A percentile compares a stretch with the other conserved stretches of the same genome.
These are phyloP conservation scores for Acacia acuminata DNA, from an alignment of 306 rosid genomes.

Conservation along the genomic window DNA sequence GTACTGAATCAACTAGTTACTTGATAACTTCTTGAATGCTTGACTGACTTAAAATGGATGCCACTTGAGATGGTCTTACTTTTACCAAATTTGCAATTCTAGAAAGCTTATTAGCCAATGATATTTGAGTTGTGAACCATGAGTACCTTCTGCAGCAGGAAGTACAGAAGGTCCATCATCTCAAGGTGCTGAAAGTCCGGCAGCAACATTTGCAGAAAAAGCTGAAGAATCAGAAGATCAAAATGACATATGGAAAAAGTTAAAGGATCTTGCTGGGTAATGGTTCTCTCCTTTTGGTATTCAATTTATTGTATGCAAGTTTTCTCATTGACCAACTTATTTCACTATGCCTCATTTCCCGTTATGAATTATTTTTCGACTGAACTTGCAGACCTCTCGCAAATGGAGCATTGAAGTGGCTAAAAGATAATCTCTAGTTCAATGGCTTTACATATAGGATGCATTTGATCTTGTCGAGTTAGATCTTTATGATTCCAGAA, in stretches of 20 bases:
- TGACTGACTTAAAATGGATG: constrained; percentile 15
- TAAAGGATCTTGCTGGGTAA: constrained; percentile 85
- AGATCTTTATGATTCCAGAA: constrained; percentile 29
- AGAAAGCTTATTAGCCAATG: constrained; percentile 10
- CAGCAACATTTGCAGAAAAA: constrained; percentile 49
- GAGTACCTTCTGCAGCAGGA: constrained; percentile 56
- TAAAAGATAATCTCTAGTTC: constrained; percentile 81
- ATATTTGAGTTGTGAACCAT: constrained; percentile 33
- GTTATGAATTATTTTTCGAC: constrained; percentile 16
- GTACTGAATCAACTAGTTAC: neutral
- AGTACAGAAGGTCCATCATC: constrained; percentile 50
- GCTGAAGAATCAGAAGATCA: constrained; percentile 55
- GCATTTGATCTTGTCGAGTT: constrained; percentile 25
- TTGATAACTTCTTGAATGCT: constrained; percentile 18
- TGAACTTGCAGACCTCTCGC: constrained; percentile 68
- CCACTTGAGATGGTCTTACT: constrained; percentile 13
- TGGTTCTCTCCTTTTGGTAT: constrained; percentile 28
- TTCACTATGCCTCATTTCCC: constrained; percentile 8
- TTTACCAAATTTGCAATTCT: constrained; percentile 18
- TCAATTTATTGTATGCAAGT: constrained; percentile 7
- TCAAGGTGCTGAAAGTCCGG: constrained; percentile 50
- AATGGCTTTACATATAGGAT: constrained; percentile 5
- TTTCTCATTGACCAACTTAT: neutral
- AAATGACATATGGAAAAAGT: constrained; percentile 62
- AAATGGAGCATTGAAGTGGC: constrained; percentile 87